These are phyloP conservation scores for Colletotrichum melonis DNA, from an alignment of 2,329 filamentous ascomycete genomes.

Conservation along the genomic window DNA sequence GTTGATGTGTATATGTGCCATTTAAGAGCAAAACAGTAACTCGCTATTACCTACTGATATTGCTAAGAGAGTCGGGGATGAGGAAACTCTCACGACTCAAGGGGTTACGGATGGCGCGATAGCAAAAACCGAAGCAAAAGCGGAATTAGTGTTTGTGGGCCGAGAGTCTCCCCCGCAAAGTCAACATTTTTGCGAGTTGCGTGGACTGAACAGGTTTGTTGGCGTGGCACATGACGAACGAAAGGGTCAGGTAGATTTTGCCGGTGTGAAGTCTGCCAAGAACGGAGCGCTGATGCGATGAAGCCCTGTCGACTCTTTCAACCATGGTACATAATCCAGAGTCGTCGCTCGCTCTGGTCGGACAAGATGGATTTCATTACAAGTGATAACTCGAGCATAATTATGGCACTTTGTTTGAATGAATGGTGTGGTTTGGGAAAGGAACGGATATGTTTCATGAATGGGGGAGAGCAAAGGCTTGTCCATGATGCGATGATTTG, in stretches of 20 bases:
- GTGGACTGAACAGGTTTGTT: constrained; percentile 12
- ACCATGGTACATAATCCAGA: no score
- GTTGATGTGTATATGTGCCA: not conserved
- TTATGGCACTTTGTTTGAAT: not conserved
- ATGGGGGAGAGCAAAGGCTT: constrained; percentile 8
- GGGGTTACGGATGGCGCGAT: not conserved
- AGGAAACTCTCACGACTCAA: constrained; percentile 9
- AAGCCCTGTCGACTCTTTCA: not conserved
- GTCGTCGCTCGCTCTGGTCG: no score
- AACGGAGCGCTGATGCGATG: not conserved
- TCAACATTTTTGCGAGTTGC: constrained; percentile 13
- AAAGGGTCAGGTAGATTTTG: not conserved
- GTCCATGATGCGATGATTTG: constrained; percentile 35
- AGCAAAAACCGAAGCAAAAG: not conserved
- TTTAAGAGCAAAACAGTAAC: not conserved
- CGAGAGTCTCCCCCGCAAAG: constrained; percentile 9
- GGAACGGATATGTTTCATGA: constrained; percentile 25
- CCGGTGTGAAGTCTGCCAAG: constrained; percentile 8
- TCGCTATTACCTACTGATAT: not conserved
- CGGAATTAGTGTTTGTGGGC: constrained; percentile 9
- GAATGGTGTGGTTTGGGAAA: constrained; percentile 20
- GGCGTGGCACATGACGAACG: constrained; percentile 18
- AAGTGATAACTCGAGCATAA: not conserved
- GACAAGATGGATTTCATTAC: not conserved
- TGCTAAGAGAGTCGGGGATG: not conserved